Evolutionary conservation across 306 rosid genomes (phyloP).

Genomic region (Carpinus viminea): DNA sequence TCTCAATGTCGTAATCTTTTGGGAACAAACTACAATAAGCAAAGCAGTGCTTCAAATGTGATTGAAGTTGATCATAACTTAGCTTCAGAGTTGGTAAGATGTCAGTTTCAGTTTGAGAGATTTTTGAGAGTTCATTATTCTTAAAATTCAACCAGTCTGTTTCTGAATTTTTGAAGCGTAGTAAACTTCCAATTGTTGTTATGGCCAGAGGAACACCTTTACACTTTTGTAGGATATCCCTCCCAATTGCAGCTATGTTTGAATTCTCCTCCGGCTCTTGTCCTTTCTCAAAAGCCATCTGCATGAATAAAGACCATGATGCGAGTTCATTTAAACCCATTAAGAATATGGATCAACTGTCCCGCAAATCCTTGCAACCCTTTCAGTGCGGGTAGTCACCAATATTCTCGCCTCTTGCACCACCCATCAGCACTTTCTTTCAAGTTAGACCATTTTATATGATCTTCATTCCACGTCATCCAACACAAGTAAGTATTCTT

Average conservation of each 20-base stretch:
- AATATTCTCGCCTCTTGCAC: constrained; percentile 12
- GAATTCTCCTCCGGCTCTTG: background rate
- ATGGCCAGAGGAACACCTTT: constrained; percentile 20
- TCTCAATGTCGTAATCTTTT: background rate
- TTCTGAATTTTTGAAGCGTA: background rate
- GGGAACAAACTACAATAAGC: background rate
- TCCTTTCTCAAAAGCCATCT: constrained; percentile 17
- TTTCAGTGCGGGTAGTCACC: constrained; percentile 2
- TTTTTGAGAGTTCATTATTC: too few species aligned
- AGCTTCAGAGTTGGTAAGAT: too few species aligned
- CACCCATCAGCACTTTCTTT: background rate
- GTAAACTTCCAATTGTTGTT: constrained; percentile 13
- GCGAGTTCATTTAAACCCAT: background rate
- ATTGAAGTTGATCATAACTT: too few species aligned
- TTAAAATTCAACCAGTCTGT: background rate
- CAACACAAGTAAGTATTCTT: constrained; percentile 9
- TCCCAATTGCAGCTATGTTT: background rate
- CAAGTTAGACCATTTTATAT: background rate
- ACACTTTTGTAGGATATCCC: background rate
- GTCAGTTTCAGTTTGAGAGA: too few species aligned
- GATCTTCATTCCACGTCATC: constrained; percentile 8
- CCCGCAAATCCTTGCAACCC: background rate
- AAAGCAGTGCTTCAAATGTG: too few species aligned
- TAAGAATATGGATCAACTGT: background rate
- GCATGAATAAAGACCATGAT: constrained; percentile 1